Evolutionary conservation across 768 basidiomycete genomes (phyloP), one percentile per base, ranked within the genome.

Genomic region (Rhodosporidiobolus odoratus): DNA sequence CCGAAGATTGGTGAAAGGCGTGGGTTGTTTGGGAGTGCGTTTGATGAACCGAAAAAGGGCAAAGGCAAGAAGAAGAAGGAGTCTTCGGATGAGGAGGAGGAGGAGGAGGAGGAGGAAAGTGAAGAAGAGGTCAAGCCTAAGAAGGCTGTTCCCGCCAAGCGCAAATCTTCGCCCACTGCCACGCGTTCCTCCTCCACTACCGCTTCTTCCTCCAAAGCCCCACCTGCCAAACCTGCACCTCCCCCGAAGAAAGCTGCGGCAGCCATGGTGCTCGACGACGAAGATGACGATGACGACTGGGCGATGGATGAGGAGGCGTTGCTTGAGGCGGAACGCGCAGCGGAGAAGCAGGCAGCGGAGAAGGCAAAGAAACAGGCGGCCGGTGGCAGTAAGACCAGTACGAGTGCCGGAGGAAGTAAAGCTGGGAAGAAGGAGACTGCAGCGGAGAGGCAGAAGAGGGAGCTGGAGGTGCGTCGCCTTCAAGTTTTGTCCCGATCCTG

Each of bases 101-200:
- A 65, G 12, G 68, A 60, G 12, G 37, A 52, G 43, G 59, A 56
- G 2, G 59, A 56, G 17, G 54, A 38, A 12, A 21, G 16, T 16
- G 48, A 62, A 3, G 65, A 66, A 30, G 69, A 70, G n/a, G 45
- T 56, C 34, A 66, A 66, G 60, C 65, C 69, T 38, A 58, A 62
- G 34, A 66, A 66, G 61, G 21, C 27, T 16, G 56, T 71, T 12
- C 69, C 69, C 6, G 65, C 69, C 10, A 71, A 71, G 50, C 52
- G 69, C 52, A 71, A 66, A 52, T 71, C 69, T 30, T 71, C 69
- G 25, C 69, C 69, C 25, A 45, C 25, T 60, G 60, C 57, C 32
- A 19, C 59, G 8, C 64, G 64, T 27, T 34, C 59, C 25, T 25
- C 32, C 35, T 40, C 58, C 15, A 34, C 58, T 16, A 32, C 41